Conservation (phyloP, 164 flowering plant genomes). For the Paratinospora sagittata region DNA sequence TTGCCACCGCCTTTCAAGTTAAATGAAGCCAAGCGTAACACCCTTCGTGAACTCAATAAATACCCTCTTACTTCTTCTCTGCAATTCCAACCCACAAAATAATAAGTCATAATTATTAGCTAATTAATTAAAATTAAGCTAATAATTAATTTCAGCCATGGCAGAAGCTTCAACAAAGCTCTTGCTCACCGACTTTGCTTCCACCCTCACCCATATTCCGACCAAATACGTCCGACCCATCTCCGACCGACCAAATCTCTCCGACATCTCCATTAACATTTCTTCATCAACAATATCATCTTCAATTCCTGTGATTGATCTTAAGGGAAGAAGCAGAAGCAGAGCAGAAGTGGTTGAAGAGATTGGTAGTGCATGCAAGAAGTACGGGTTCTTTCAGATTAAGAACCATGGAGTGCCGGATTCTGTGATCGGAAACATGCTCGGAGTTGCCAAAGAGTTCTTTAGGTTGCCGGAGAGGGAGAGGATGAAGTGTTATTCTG, state of each 20-base stretch:
- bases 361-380: conserved; percentile 40
- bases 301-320: conserved; percentile 15
- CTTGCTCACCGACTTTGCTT: conserved; percentile 30
- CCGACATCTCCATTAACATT: conserved; percentile 22
- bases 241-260: conserved; percentile 46
- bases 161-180: conserved; percentile 1
- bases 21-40: too few relatives aligned
- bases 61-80: too few relatives aligned
- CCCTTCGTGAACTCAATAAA: too few relatives aligned
- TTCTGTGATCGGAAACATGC: conserved; percentile 30
- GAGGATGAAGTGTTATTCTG: conserved; percentile 50
- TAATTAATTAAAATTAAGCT: too few relatives aligned
- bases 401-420: conserved; percentile 57
- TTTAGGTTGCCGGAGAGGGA: conserved; percentile 51
- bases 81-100: too few relatives aligned
- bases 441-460: conserved; percentile 37
- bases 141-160: not conserved
- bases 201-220: conserved; percentile 23
- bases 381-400: conserved; percentile 56
- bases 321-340: conserved; percentile 1
- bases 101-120: too few relatives aligned
- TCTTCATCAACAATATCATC: not conserved
- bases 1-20: too few relatives aligned
- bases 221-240: conserved; percentile 38
- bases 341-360: conserved; percentile 27